Base-by-base conservation (phyloP, 306 rosid species). In the Citrullus amarus region DNA sequence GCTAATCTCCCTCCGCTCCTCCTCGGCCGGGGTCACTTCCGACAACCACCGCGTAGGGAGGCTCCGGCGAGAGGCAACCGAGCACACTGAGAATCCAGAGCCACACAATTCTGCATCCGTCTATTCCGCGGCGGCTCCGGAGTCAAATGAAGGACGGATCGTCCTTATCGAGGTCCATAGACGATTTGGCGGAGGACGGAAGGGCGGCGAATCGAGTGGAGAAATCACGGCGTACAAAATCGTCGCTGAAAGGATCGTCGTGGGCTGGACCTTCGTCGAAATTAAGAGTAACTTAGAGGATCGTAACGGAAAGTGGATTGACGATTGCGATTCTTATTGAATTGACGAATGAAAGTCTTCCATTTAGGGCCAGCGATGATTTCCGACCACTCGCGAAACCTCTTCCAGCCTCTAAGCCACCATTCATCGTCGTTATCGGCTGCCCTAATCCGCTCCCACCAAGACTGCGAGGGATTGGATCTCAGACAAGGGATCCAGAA, bases 271-370 rank as follows among this genome's bases (percentile, higher is more conserved):
- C 87, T 8, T 90, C 93, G 51, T 90, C 96, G 79, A 92, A 92
- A 68, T 90, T 90, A 28, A 84, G 90, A 76, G 67, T 92, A 89
- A 71, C 93, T 89, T n/a, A 67, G 43, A 17, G 88, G 88, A 81
- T 92, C 96, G 76, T 92, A 87, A 2, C 85, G 79, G 81, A 86
- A 91, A 2, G 82, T 79, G 3, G 77, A 57, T 25, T 76, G 87
- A 80, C 55, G 20, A 25, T 9, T 13, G 2, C 81, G 81, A 22
- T 46, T 65, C 62, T 41, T 84, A 8, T 83, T 84, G 80, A 93
- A 87, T 11, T 89, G 86, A 32, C 93, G 90, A 34, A 93, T 81
- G 79, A 93, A 87, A 14, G 92, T 91, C 82, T 87, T 93, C 98
- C 94, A 93, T 71, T 82, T 89, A 1, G 91, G 97, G 1, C 97